These are phyloP conservation scores for Schizosaccharomyces cryophilus DNA, from an alignment of 805 yeast genomes.

Conservation along the genomic window DNA sequence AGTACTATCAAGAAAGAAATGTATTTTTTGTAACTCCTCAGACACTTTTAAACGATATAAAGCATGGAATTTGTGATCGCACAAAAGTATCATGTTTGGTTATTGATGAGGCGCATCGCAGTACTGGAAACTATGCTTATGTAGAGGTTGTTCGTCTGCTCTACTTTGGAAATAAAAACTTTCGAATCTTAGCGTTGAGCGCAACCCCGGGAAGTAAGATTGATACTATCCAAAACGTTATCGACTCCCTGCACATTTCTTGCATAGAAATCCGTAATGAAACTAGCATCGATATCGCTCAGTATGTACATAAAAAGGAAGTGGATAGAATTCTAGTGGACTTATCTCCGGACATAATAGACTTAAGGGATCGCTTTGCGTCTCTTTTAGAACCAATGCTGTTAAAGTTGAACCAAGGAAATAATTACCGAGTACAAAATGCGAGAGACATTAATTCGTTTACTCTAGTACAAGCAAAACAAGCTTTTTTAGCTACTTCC, in stretches of 20 bases:
- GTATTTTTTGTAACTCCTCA: conserved; percentile 93
- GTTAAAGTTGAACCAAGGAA: conserved; percentile 31
- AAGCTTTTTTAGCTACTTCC: conserved; percentile 14
- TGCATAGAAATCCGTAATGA: conserved; percentile 71
- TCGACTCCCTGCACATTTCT: conserved; percentile 48
- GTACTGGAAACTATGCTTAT: conserved; percentile 76
- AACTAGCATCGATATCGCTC: conserved; percentile 50
- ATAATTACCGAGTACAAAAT: conserved; percentile 38
- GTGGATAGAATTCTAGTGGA: conserved; percentile 35
- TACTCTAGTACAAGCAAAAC: conserved; percentile 43
- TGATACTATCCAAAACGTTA: conserved; percentile 69
- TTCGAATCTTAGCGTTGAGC: conserved; percentile 62
- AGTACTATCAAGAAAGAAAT: conserved; percentile 52
- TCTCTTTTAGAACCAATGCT: conserved; percentile 44
- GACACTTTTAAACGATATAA: conserved; percentile 74
- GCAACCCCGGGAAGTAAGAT: conserved; percentile 88
- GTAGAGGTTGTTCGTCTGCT: conserved; percentile 53
- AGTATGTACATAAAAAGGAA: conserved; percentile 46
- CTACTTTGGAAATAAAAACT: conserved; percentile 36
- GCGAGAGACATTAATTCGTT: conserved; percentile 48
- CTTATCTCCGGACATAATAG: conserved; percentile 28
- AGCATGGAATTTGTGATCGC: conserved; percentile 52
- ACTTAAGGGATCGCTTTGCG: conserved; percentile 29
- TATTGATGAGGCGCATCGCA: conserved; percentile 88
- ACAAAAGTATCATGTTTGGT: conserved; percentile 50